A percentile compares a stretch with the other conserved stretches of the same genome.
These are phyloP conservation scores for Phytophthora foliorum DNA, from an alignment of 352 stramenopile species.

Conservation along the genomic window DNA sequence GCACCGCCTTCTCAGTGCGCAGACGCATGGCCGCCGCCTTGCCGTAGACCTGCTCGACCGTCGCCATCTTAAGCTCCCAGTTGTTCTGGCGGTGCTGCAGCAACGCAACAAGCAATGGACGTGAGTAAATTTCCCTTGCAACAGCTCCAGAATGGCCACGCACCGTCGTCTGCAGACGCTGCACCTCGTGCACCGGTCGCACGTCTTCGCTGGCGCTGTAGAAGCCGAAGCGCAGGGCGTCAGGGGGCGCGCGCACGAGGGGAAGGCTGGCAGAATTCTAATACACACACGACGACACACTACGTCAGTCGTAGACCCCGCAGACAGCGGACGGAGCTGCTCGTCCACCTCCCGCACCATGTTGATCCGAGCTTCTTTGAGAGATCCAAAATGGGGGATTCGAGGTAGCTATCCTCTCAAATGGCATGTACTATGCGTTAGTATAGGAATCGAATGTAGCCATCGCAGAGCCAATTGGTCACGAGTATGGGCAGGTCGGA, in stretches of 20 bases:
- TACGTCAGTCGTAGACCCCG: background rate
- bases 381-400: slow-evolving; percentile 33
- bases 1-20: slow-evolving; percentile 88
- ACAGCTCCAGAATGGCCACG: slow-evolving; percentile 2
- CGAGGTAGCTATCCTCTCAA: background rate
- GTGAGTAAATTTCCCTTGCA: background rate
- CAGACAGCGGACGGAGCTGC: background rate
- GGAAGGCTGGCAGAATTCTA: slow-evolving; percentile 81
- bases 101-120: background rate
- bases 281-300: background rate
- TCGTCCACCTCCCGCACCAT: slow-evolving; percentile 26
- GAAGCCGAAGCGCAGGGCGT: slow-evolving; percentile 86
- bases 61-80: slow-evolving; percentile 91
- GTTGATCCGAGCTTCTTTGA: slow-evolving; percentile 21
- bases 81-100: slow-evolving; percentile 74
- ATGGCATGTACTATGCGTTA: slow-evolving; percentile 15
- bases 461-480: slow-evolving; percentile 7
- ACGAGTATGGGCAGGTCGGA: slow-evolving; percentile 45
- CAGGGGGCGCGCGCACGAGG: slow-evolving; percentile 83
- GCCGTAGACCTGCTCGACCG: slow-evolving; percentile 90
- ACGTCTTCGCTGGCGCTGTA: slow-evolving; percentile 86
- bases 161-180: slow-evolving; percentile 85
- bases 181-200: slow-evolving; percentile 85
- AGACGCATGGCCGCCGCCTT: slow-evolving; percentile 91
- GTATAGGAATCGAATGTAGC: slow-evolving; percentile 15